Percentiles rank a stretch among this genome's conserved stretches.
Conservation (phyloP, 148 eudicot species). For the Silene conica region DNA sequence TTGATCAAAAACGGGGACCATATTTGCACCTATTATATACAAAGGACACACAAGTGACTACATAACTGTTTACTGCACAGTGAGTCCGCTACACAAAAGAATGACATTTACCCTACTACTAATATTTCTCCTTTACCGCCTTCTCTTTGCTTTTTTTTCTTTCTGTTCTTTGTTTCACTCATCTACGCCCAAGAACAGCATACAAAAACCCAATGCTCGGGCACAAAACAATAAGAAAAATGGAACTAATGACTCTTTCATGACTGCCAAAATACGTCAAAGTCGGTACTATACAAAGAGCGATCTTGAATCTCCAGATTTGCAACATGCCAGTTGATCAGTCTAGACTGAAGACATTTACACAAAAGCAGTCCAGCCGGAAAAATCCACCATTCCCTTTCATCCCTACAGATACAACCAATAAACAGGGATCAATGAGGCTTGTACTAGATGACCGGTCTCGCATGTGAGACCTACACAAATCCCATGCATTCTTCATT, state of each 20-base stretch:
- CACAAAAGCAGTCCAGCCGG: conserved; percentile 74
- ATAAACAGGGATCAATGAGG: neutral
- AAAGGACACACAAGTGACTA: conserved; percentile 20
- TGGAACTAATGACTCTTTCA: conserved; percentile 30
- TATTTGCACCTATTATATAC: conserved; percentile 35
- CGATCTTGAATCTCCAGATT: conserved; percentile 99
- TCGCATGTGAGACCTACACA: neutral
- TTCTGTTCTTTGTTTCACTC: conserved; percentile 24
- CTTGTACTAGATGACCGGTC: neutral
- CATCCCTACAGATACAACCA: conserved; percentile 61
- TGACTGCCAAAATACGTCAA: conserved; percentile 90
- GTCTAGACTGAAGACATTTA: conserved; percentile 84
- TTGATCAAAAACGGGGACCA: conserved; percentile 9
- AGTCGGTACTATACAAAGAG: conserved; percentile 83
- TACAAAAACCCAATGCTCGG: conserved; percentile 30
- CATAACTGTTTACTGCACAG: conserved; percentile 15
- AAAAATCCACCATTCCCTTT: conserved; percentile 99
- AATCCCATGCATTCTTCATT: neutral
- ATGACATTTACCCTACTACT: conserved; percentile 36
- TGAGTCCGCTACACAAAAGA: conserved; percentile 35
- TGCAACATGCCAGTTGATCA: conserved; percentile 92
- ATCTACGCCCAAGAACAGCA: conserved; percentile 28
- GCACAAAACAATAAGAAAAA: conserved; percentile 29
- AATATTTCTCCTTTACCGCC: conserved; percentile 21
- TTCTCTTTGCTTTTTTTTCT: conserved; percentile 17